Base-by-base conservation (phyloP, 129 eudicot genomes). In the Cynara cardunculus region DNA sequence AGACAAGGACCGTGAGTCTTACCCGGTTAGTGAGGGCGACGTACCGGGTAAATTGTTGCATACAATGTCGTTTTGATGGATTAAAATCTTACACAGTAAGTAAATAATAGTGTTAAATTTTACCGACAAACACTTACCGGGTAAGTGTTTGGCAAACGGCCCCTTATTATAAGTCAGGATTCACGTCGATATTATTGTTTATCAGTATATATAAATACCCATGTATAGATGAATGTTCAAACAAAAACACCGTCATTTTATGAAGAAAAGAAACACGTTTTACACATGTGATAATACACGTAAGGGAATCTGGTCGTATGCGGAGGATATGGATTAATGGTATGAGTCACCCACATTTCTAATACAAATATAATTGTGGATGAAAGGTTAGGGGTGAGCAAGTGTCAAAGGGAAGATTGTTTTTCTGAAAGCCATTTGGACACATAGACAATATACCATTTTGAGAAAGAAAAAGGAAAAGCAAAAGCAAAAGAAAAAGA, bases 401-500 rank as follows among this genome's bases (percentile, higher is more conserved):
- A 83, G 86, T 59, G 86, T 83, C n/a, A 64, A 4, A 39, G 16
- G n/a, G 27, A 77, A 83, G 78, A 2, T 77, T 71, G 78, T 72
- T 71, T 77, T 59, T 27, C 37, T 77, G 77, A 83, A 37, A 83
- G 82, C 61, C 49, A 44, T 77, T 59, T 71, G 82, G 82, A 83
- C 26, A 68, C 41, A 67, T 69, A 49, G 85, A 75, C 85, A 82
- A 76, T 21, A 71, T 77, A 59, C 22, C 32, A 76, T 76, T 56
- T 31, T 75, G 44, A 82, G 59, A 71, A 69, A 69, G 41, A 27
- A 34, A 83, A 75, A 37, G 34, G 11, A 35, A 69, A 83, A 76
- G 71, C 9, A 2, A 56, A 32, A 19, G 34, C 21, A 41, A 37
- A 25, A 69, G 53, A 26, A 70, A 71, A 71, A 83, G 78, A 59